A percentile compares a stretch with the other conserved stretches of the same genome.
phyloP scores from a whole-genome alignment of 768 basidiomycete species.

The Tulasnella sp. region DNA sequence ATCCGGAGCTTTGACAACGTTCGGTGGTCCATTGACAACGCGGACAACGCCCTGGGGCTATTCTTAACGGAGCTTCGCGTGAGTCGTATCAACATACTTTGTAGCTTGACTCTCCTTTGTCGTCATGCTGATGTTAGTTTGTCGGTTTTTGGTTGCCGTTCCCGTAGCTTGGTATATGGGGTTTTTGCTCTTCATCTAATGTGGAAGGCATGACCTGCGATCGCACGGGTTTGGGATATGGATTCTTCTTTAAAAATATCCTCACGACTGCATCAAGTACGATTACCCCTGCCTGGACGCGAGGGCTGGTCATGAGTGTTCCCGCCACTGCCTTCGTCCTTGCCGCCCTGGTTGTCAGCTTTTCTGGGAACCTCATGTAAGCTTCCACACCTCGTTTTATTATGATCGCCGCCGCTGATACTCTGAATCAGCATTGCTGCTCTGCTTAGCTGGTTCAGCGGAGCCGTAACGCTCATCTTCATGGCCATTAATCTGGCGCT shows the following conservation, averaged over 20 bases:
- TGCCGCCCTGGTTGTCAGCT: slow-evolving; percentile 48
- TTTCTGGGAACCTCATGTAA: slow-evolving; percentile 43
- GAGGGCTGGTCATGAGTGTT: slow-evolving; percentile 8
- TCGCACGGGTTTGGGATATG: slow-evolving; percentile 5
- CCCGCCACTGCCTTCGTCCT: slow-evolving; percentile 43
- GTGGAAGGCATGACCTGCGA: background rate
- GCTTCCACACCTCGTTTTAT: slow-evolving; percentile 16
- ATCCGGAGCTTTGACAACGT: slow-evolving; percentile 8
- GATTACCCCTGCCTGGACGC: slow-evolving; percentile 1
- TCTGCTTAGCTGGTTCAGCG: slow-evolving; percentile 52
- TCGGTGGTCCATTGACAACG: background rate
- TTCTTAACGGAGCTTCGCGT: background rate
- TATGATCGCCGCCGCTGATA: background rate
- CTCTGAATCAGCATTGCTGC: slow-evolving; percentile 28
- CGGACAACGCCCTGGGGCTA: background rate
- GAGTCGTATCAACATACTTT: background rate
- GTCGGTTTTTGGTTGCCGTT: background rate
- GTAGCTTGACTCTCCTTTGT: background rate
- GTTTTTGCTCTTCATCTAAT: background rate
- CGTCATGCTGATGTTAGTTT: background rate
- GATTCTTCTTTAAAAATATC: background rate
- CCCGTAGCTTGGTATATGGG: slow-evolving; percentile 14
- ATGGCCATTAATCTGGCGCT: slow-evolving; percentile 71
- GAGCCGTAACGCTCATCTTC: slow-evolving; percentile 52
- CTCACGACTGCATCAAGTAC: no score